These are phyloP conservation scores for Physcomitrellopsis africana DNA, from an alignment of 225 moss, liverwort and hornwort species.

Conservation along the genomic window DNA sequence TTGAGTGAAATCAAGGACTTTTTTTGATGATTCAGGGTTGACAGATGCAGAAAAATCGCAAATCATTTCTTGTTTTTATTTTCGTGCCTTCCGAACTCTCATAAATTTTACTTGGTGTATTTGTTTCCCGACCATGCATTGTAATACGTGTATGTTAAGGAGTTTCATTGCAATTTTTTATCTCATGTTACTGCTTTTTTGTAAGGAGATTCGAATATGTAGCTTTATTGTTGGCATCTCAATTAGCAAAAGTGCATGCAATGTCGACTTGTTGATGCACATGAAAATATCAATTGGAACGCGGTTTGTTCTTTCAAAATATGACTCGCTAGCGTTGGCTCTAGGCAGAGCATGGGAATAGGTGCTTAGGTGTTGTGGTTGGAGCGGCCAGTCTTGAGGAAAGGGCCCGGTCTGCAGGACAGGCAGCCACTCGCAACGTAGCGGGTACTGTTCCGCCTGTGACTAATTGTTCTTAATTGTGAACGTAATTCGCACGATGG, in stretches of 20 bases:
- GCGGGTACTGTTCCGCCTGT: constrained; percentile 54
- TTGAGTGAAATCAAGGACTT: neutral
- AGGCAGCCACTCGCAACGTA: constrained; percentile 72
- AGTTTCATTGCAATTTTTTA: neutral
- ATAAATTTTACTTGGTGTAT: neutral
- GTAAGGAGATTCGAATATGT: constrained; percentile 12
- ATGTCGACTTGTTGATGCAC: too few relatives aligned
- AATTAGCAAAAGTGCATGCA: too few relatives aligned
- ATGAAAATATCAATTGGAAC: too few relatives aligned
- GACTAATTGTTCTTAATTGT: neutral
- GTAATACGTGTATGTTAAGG: neutral
- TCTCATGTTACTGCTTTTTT: neutral
- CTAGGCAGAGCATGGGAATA: constrained; percentile 61
- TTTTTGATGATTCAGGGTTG: neutral
- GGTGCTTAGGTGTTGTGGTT: constrained; percentile 81
- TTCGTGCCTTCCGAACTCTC: neutral
- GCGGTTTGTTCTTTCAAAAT: neutral
- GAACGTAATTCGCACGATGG: constrained; percentile 10
- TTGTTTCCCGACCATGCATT: neutral
- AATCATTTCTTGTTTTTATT: neutral
- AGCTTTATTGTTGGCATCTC: neutral
- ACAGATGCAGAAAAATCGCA: neutral
- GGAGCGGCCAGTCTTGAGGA: constrained; percentile 71
- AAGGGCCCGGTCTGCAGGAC: constrained; percentile 78
- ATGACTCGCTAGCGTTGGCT: constrained; percentile 41